Evolutionary conservation across 768 basidiomycete species (phyloP).

Genomic region (Phlebiopsis gigantea): DNA sequence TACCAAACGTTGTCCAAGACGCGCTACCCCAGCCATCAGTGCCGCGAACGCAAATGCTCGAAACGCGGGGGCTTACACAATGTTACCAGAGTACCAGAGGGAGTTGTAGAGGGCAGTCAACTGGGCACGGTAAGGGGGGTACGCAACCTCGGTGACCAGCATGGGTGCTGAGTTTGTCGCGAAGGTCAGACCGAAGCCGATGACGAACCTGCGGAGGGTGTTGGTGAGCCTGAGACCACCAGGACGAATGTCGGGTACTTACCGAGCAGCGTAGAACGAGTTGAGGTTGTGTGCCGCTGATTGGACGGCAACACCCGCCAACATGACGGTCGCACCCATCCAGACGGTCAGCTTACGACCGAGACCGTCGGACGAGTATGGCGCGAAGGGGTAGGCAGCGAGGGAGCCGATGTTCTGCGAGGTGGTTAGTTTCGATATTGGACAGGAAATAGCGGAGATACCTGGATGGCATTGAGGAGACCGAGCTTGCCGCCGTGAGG

Average conservation of each 20-base stretch:
- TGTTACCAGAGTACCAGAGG: conserved; percentile 82
- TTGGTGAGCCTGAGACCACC: conserved; percentile 2
- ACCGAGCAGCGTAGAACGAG: conserved; percentile 81
- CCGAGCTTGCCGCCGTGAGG: conserved; percentile 58
- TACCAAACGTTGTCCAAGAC: conserved; percentile 84
- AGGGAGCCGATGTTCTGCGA: conserved; percentile 66
- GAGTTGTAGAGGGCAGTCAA: conserved; percentile 79
- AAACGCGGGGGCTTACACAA: conserved; percentile 43
- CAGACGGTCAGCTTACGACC: conserved; percentile 65
- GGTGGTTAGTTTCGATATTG: not conserved
- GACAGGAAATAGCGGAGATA: conserved; percentile 17
- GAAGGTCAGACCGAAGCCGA: conserved; percentile 74
- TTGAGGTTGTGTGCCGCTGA: conserved; percentile 65
- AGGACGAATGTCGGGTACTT: conserved; percentile 15
- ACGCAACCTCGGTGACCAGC: conserved; percentile 82
- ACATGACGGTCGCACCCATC: conserved; percentile 69
- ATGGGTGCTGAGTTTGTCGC: conserved; percentile 76
- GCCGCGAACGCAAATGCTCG: not conserved
- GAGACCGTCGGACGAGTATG: conserved; percentile 66
- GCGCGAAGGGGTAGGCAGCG: conserved; percentile 64
- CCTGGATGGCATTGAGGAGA: conserved; percentile 72
- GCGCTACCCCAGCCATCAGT: conserved; percentile 27
- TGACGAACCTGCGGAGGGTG: conserved; percentile 43
- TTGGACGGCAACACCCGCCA: conserved; percentile 61
- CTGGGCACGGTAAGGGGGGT: conserved; percentile 76